Evolutionary conservation across 2,329 filamentous ascomycete genomes (phyloP), one percentile per base, ranked within the genome.

Genomic region (Penicillium carneum): DNA sequence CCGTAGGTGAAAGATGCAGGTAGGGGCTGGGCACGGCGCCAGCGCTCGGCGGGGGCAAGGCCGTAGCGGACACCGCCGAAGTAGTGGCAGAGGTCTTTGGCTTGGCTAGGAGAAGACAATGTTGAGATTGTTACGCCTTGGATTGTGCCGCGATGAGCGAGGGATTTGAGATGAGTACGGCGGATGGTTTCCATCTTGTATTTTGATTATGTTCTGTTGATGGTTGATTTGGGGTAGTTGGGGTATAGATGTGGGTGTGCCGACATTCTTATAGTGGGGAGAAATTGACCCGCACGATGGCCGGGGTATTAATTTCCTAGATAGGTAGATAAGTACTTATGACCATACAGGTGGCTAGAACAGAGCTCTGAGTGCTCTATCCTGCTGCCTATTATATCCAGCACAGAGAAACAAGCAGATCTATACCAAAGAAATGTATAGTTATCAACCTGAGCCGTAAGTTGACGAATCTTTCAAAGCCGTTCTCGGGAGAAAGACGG

Each of bases 31-130:
- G 84, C 82, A 54, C 76, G 78, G 16, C 81, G 80, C 74, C 84
- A 87, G 55, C 84, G 78, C 62, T 80, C 79, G 14, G 76, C 62
- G 0, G 84, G 84, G 14, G 84, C 82, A 1, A 85, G 73, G 0
- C 82, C 85, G 62, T 86, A 87, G 0, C 84, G 84, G 0, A 87
- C 72, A 6, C 84, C 84, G 20, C 84, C 84, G 56, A 85, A 85
- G 69, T 82, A 86, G 61, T 82, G 81, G 57, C 81, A 81, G 1
- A 82, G 72, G n/a, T 70, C 68, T 10, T 57, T 43, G 12, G 18
- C n/a, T 6, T 76, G 72, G 18, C 70, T 62, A 12, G 38, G 29
- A 71, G 69, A 11, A 69, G 67, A n/a, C 18, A 2, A 67, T 18
- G 75, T 68, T 11, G 76, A 70, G 54, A 85, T 74, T 0, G 81